Evolutionary conservation across 805 yeast genomes (phyloP), one percentile per base, ranked within the genome.

Genomic region (Kazachstania martiniae): DNA sequence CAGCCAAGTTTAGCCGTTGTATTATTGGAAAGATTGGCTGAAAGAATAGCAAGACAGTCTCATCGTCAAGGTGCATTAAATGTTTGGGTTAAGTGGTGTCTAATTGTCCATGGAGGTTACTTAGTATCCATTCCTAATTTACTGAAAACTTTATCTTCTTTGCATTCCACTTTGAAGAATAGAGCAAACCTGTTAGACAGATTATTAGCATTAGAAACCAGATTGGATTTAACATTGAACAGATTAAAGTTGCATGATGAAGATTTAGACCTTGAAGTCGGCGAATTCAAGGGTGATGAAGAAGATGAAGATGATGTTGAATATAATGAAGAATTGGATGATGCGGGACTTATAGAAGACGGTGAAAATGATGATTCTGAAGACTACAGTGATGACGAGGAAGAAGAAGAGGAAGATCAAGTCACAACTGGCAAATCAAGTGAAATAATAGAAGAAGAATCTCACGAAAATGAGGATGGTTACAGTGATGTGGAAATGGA

Each of bases 31-130:
- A 62, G 67, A 44, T 60, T 74, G 27, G 77, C 79, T 3, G 76
- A 69, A 40, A 65, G 70, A 41, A 64, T 77, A 34, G 73, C 82
- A 1, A 69, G 75, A 43, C 65, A 66, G 23, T 73, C 77, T 4
- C 63, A 68, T 36, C 62, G 78, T 31, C 68, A 64, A 41, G 70
- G 68, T 4, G 65, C 65, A 29, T 58, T 65, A 36, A 68, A 72
- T 25, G 58, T 72, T 4, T 91, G 97, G 97, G 73, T 89, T 34
- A 82, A 84, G 54, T 85, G 93, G 87, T 63, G 85, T 17, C 63
- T 91, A 48, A 68, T 89, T 27, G 64, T 74, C 4, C 93, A 85
- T 53, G 97, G 96, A 28, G 84, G 83, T 1, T 70, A 77, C 41
- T 61, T 66, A 31, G 59, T 58, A 24, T 49, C 57, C 25, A 51